Percentiles rank a stretch among this genome's conserved stretches.
phyloP scores from a whole-genome alignment of 306 rosid species.

The Benincasa hispida region DNA sequence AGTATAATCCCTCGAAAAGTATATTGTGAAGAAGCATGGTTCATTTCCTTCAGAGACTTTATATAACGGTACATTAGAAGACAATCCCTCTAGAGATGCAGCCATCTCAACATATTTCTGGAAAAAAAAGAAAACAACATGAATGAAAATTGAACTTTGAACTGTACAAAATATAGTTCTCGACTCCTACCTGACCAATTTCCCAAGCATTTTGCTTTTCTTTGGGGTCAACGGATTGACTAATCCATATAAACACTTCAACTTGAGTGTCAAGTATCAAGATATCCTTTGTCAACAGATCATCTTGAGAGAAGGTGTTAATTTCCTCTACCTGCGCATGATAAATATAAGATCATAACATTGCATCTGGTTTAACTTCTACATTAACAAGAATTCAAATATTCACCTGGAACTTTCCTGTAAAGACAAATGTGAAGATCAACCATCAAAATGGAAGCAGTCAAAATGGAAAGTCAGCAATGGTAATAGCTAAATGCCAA shows the following conservation, averaged over 20 bases:
- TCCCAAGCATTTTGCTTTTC: slow-evolving; percentile 86
- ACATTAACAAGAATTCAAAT: background rate
- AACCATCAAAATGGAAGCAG: slow-evolving; percentile 19
- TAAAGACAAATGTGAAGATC: slow-evolving; percentile 26
- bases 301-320: slow-evolving; percentile 87
- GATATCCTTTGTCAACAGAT: slow-evolving; percentile 83
- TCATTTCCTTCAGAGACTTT: slow-evolving; percentile 95
- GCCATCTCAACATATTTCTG: slow-evolving; percentile 92
- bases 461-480: slow-evolving; percentile 26
- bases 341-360: slow-evolving; percentile 13
- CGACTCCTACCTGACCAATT: slow-evolving; percentile 52
- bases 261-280: slow-evolving; percentile 90
- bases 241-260: slow-evolving; percentile 98
- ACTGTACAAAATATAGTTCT: slow-evolving; percentile 9
- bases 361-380: slow-evolving; percentile 9
- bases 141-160: background rate
- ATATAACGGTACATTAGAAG: slow-evolving; percentile 69
- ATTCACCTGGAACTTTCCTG: slow-evolving; percentile 96
- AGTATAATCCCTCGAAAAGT: slow-evolving; percentile 79
- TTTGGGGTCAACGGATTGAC: slow-evolving; percentile 73
- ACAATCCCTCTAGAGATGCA: slow-evolving; percentile 71
- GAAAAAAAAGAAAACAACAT: slow-evolving; percentile 6
- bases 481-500: slow-evolving; percentile 1
- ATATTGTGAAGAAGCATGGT: slow-evolving; percentile 90
- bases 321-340: slow-evolving; percentile 70